Evolutionary conservation across 345 rosid species (phyloP).

Genomic region (Eucalyptus pauciflora): DNA sequence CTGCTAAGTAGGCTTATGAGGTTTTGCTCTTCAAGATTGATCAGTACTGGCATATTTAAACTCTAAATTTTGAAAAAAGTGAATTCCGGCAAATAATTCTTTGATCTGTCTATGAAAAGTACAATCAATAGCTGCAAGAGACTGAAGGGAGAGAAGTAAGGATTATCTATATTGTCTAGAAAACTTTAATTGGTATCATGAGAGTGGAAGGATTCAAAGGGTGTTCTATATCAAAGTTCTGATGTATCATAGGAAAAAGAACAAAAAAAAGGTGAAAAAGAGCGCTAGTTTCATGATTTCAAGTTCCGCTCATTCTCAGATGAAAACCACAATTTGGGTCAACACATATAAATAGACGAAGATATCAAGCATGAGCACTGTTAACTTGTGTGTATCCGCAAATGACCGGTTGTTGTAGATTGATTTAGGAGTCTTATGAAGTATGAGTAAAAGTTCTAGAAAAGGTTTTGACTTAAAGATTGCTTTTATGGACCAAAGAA

Average conservation of each 20-base stretch:
- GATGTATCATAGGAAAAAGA: background rate
- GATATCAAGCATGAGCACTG: background rate
- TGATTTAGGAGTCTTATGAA: background rate
- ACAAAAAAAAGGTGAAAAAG: background rate
- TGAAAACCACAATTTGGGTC: background rate
- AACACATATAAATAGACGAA: background rate
- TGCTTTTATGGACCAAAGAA: background rate
- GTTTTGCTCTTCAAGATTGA: background rate
- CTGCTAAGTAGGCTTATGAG: background rate
- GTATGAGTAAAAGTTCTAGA: background rate
- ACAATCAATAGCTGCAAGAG: background rate
- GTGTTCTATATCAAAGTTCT: background rate
- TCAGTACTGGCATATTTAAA: background rate
- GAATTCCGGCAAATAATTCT: background rate
- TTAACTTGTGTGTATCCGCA: background rate
- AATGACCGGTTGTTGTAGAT: background rate
- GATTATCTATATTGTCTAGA: background rate
- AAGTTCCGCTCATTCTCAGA: background rate
- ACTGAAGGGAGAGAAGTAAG: background rate
- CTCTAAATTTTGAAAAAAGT: background rate
- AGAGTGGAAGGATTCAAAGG: background rate
- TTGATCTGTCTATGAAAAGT: background rate
- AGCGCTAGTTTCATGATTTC: background rate
- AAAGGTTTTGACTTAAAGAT: background rate
- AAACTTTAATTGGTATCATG: background rate